Conservation (phyloP, 441 rosid genomes). For the Gossypium aridum region DNA sequence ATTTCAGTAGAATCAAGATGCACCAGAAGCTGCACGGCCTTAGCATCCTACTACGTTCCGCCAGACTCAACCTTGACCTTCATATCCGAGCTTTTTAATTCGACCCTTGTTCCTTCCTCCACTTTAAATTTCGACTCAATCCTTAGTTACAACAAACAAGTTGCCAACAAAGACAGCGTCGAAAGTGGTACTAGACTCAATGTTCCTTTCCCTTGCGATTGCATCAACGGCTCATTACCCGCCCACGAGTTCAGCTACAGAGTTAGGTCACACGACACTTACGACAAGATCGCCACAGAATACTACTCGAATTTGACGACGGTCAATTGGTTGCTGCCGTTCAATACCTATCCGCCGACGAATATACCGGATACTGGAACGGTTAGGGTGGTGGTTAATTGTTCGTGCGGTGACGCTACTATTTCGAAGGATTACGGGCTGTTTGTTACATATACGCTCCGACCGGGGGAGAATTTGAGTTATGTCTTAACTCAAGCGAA, state of each 20-base stretch:
- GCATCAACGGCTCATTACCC: constrained; percentile 33
- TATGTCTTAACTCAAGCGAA: constrained; percentile 22
- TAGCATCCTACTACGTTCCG: constrained; percentile 59
- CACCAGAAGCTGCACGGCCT: constrained; percentile 32
- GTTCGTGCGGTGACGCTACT: constrained; percentile 28
- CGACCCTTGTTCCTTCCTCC: not conserved
- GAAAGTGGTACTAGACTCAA: constrained; percentile 14
- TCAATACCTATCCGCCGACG: constrained; percentile 21
- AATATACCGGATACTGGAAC: constrained; percentile 31
- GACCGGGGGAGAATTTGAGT: constrained; percentile 28
- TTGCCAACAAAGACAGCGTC: constrained; percentile 34
- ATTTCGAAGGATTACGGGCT: constrained; percentile 32
- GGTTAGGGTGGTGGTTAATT: constrained; percentile 28
- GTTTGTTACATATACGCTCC: constrained; percentile 39
- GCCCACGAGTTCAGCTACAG: constrained; percentile 36
- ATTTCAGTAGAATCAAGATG: constrained; percentile 41
- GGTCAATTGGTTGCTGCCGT: constrained; percentile 16
- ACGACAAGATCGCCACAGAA: constrained; percentile 15
- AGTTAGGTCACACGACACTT: constrained; percentile 23
- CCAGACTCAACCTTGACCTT: constrained; percentile 23
- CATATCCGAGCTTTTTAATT: constrained; percentile 30
- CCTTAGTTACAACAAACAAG: constrained; percentile 26
- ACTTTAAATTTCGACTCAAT: constrained; percentile 21
- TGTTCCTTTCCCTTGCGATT: constrained; percentile 59
- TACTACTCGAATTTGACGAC: constrained; percentile 47